These are phyloP conservation scores for Lentinula raphanica DNA, from an alignment of 768 basidiomycete species.

Conservation along the genomic window DNA sequence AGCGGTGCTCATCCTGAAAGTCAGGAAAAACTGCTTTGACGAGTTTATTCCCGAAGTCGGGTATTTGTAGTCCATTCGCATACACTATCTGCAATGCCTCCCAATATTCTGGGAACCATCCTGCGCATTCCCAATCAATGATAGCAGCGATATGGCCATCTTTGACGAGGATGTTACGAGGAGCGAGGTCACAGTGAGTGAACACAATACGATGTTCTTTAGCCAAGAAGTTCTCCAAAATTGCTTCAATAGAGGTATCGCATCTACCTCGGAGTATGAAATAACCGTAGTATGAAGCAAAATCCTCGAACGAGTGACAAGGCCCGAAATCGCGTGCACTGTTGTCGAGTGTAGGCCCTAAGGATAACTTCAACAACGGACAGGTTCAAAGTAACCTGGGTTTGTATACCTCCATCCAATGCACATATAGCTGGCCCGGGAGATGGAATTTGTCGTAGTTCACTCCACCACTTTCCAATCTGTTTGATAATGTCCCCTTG, in stretches of 20 bases:
- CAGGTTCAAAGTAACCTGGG: not conserved
- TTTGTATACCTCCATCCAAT: not conserved
- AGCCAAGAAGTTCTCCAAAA: not conserved
- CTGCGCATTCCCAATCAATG: constrained; percentile 24
- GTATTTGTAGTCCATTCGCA: not conserved
- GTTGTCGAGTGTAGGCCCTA: not conserved
- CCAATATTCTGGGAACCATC: constrained; percentile 25
- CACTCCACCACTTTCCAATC: not conserved
- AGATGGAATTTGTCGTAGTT: not conserved
- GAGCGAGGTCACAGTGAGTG: constrained; percentile 33
- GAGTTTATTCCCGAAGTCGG: not conserved
- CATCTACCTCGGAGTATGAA: not conserved
- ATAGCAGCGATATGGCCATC: constrained; percentile 15
- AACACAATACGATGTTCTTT: constrained; percentile 12
- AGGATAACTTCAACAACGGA: not conserved
- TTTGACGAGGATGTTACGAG: constrained; percentile 30
- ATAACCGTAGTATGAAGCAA: not conserved
- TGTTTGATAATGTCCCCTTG: not conserved
- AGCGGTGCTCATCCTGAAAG: not conserved
- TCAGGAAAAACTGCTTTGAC: not conserved
- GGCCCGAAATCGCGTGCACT: not conserved
- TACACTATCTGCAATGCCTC: constrained; percentile 6
- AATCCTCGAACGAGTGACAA: not conserved
- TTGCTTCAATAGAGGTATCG: not conserved
- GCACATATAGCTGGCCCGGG: not conserved